Evolutionary conservation across 2,329 filamentous ascomycete genomes (phyloP).

Genomic region (Leptosphaerulina australis): DNA sequence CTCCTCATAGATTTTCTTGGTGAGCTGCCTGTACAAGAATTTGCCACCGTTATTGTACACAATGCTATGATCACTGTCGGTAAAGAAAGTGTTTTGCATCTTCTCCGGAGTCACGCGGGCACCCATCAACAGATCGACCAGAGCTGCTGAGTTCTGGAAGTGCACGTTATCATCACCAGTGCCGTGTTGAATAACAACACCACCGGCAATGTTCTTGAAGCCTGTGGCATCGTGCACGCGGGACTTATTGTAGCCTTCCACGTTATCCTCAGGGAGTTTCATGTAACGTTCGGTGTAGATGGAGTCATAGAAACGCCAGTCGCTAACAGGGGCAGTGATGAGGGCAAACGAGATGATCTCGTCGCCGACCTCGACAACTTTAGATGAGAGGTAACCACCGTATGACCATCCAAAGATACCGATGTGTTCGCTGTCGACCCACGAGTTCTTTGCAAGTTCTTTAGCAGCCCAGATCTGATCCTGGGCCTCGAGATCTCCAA

Average conservation of each 20-base stretch:
- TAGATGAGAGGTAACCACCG: constrained; percentile 69
- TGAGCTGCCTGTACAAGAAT: constrained; percentile 69
- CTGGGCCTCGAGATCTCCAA: constrained; percentile 67
- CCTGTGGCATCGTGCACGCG: constrained; percentile 64
- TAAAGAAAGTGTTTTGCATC: constrained; percentile 69
- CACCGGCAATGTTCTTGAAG: constrained; percentile 67
- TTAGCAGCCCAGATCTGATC: constrained; percentile 72
- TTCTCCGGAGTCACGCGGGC: constrained; percentile 65
- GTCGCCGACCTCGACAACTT: constrained; percentile 68
- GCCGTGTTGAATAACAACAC: constrained; percentile 68
- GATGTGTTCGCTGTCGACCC: constrained; percentile 64
- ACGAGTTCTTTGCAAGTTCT: constrained; percentile 59
- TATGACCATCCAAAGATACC: constrained; percentile 74
- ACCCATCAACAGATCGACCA: constrained; percentile 67
- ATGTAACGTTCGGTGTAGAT: constrained; percentile 77
- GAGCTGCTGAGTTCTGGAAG: constrained; percentile 68
- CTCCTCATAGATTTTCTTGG: constrained; percentile 66
- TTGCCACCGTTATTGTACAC: constrained; percentile 60
- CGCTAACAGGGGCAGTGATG: constrained; percentile 69
- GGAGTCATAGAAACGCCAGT: constrained; percentile 74
- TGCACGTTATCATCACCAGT: constrained; percentile 75
- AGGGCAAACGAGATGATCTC: constrained; percentile 67
- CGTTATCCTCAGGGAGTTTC: constrained; percentile 65
- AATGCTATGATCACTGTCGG: constrained; percentile 69
- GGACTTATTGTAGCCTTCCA: constrained; percentile 64